Evolutionary conservation across 345 rosid genomes (phyloP), one percentile per base, ranked within the genome.

Genomic region (Bruguiera parviflora): DNA sequence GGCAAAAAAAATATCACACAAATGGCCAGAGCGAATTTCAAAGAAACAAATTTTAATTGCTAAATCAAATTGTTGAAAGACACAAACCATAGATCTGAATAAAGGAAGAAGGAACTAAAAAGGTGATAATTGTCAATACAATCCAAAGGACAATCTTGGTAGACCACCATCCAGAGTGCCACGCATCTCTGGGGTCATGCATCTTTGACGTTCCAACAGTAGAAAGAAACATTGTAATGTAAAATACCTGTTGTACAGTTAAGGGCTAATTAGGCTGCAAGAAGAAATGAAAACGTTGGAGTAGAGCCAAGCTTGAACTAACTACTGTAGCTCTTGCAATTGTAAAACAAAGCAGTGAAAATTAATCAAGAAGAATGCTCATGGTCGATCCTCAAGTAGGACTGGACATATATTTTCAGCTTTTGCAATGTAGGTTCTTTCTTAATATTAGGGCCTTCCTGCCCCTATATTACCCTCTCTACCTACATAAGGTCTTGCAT

Each of bases 111-210:
- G 98, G 98, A 76, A 91, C 67, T 61, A 94, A 65, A 79, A 94
- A 89, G 25, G 98, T 77, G 68, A 83, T 64, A 55, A 87, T 59
- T 47, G 88, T 89, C 75, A 88, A 69, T 67, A 82, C 78, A 77
- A 90, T 77, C 88, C 96, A 87, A 69, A 91, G 32, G 66, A 80
- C 67, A 56, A 87, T 78, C 84, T 94, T 91, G 10, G 72, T 81
- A 71, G 84, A 75, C 98, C 98, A 94, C 95, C 98, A 91, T 59
- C 98, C 96, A 3, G 98, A 91, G 68, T 94, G 97, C 98, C 98
- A 94, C 29, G 53, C 74, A 70, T 91, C 91, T 81, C 92, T 84
- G 11, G 85, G 78, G 51, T 79, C 81, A 24, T 83, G 79, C 56
- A 84, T 60, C 86, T 86, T 94, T 37, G 87, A 75, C 25, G 89